A percentile compares a stretch with the other conserved stretches of the same genome.
These are phyloP conservation scores for Digitaria exilis DNA, from an alignment of 202 grass and related monocot species.

Conservation along the genomic window DNA sequence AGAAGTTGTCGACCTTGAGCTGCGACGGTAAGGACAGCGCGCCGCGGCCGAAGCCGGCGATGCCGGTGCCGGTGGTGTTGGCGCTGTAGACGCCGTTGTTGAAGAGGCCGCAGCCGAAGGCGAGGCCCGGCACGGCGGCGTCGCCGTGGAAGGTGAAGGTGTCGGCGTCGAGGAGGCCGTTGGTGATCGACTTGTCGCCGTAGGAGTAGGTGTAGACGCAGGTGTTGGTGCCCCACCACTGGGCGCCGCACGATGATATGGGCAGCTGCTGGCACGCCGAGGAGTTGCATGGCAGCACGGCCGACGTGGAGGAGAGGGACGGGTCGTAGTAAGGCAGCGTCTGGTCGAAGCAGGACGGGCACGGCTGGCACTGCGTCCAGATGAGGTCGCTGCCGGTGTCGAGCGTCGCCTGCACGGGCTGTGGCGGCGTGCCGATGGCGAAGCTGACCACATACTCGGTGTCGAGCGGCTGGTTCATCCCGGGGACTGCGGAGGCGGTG, in stretches of 20 bases:
- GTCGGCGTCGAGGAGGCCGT: too few relatives aligned
- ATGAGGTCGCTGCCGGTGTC: slow-evolving; percentile 64
- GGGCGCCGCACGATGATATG: slow-evolving; percentile 32
- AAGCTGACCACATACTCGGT: slow-evolving; percentile 54
- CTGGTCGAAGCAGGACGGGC: slow-evolving; percentile 51
- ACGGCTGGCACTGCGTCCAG: too few relatives aligned
- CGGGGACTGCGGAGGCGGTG: neutral
- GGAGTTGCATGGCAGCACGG: slow-evolving; percentile 1
- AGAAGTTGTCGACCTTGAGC: too few relatives aligned
- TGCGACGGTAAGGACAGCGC: too few relatives aligned
- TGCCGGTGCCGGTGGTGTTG: slow-evolving; percentile 38
- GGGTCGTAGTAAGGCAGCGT: slow-evolving; percentile 40
- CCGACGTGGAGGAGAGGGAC: slow-evolving; percentile 27
- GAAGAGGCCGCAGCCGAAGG: slow-evolving; percentile 52
- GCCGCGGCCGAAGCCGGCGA: too few relatives aligned
- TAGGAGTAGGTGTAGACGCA: too few relatives aligned
- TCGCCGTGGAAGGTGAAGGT: slow-evolving; percentile 23
- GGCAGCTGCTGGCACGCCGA: slow-evolving; percentile 18
- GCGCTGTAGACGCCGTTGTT: slow-evolving; percentile 31
- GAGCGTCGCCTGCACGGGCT: slow-evolving; percentile 38
- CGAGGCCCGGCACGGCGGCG: neutral
- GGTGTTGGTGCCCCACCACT: slow-evolving; percentile 12
- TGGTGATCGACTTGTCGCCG: too few relatives aligned
- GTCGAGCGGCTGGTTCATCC: neutral
- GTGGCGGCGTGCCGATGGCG: slow-evolving; percentile 55